Base-by-base conservation (phyloP, 495 filamentous ascomycete genomes). In the Penicillium canariense region DNA sequence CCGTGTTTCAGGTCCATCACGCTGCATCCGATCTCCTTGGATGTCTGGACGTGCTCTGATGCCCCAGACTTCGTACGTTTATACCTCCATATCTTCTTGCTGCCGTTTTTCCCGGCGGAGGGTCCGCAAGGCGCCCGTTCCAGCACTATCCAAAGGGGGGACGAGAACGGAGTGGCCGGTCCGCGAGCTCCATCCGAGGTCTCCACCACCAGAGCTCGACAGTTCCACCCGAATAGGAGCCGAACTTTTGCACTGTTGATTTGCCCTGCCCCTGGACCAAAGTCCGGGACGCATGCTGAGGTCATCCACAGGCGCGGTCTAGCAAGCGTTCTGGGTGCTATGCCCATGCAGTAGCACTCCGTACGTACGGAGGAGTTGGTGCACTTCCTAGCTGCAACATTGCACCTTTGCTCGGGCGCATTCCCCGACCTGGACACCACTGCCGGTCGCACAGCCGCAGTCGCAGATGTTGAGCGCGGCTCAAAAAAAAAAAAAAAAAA, bases 141-240 rank as follows among this genome's bases (percentile, higher is more conserved):
- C 50, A 59, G 31, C 49, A 47, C 27, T 39, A 39, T 48, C 20
- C 36, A 48, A 43, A 54, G 35, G 38, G 28, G 43, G 44, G 15
- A 35, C 43, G 43, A 61, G 39, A 56, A 31, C 30, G 43, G 59
- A 45, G 35, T 42, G 22, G 30, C 55, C 42, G 48, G 46, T 46
- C 43, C 39, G 48, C 44, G 34, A 61, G 57, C 55, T 56, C 63
- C 60, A 67, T 65, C 45, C 50, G 47, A 66, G 63, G 56, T 67
- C 58, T 43, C 64, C 64, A 67, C 64, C 28, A 32, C 11, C 28
- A 45, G 44, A 58, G 54, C 46, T 60, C 32, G 27, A 25, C 30
- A 25, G 26, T 25, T 25, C 36, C 47, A 48, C 40, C 15, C 18
- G 20, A 8, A 53, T 25, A 52, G 54, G 45, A 35, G 31, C 54